Evolutionary conservation across 2,329 filamentous ascomycete species (phyloP).

Genomic region (Penicillium glabrum): DNA sequence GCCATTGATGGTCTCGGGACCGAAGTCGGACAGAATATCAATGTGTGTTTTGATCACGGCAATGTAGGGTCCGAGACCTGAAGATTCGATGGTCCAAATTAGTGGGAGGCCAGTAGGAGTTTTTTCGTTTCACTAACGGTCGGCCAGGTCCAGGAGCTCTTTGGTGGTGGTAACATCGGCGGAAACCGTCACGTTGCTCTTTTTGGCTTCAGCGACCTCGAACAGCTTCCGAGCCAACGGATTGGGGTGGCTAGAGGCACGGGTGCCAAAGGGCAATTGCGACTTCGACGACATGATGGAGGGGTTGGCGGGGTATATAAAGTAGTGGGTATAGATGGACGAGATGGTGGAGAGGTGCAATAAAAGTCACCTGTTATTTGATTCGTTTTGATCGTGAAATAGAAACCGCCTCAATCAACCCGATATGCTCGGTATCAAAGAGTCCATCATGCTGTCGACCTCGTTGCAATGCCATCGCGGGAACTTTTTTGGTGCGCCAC

Average conservation of each 20-base stretch:
- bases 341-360: not conserved
- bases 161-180: slow-evolving; percentile 50
- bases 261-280: slow-evolving; percentile 38
- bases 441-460: not conserved
- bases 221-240: slow-evolving; percentile 46
- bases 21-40: slow-evolving; percentile 52
- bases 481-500: slow-evolving; percentile 23
- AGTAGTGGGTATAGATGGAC: not conserved
- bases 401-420: not conserved
- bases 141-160: slow-evolving; percentile 48
- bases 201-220: slow-evolving; percentile 46
- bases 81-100: slow-evolving; percentile 4
- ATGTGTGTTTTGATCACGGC: slow-evolving; percentile 55
- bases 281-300: slow-evolving; percentile 46
- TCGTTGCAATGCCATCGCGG: not conserved
- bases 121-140: slow-evolving; percentile 37
- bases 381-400: not conserved
- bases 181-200: slow-evolving; percentile 51
- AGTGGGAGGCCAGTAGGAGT: not conserved
- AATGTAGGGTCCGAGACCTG: slow-evolving; percentile 52
- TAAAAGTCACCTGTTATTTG: not conserved
- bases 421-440: not conserved
- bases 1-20: slow-evolving; percentile 40
- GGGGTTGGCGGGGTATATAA: slow-evolving; percentile 18
- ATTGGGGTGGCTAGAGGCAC: slow-evolving; percentile 45